Percentiles rank a stretch among this genome's conserved stretches.
Evolutionary conservation across 202 grass and related monocot species (phyloP).

Genomic region (Schoenoplectus triqueter): DNA sequence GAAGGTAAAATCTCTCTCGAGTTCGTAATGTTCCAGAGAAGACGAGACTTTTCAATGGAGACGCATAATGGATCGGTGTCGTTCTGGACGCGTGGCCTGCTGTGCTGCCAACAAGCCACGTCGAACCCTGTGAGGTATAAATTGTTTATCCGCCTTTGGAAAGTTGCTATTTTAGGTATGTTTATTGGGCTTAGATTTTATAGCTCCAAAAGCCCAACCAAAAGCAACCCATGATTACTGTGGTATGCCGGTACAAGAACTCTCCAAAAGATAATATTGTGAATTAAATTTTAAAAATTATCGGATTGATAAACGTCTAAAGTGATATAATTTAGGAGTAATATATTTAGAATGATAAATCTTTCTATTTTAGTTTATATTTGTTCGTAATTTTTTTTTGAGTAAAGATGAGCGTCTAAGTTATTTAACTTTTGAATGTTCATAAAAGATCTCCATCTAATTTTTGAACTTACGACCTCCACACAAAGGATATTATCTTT

Average conservation of each 20-base stretch:
- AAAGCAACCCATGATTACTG: not conserved
- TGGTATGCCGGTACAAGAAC: too few relatives aligned
- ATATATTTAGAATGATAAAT: too few relatives aligned
- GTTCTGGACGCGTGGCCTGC: slow-evolving; percentile 17
- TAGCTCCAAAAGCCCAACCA: not conserved
- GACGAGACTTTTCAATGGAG: not conserved
- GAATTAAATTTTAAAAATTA: not conserved
- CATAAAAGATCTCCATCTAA: too few relatives aligned
- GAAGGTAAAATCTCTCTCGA: too few relatives aligned
- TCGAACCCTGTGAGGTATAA: not conserved
- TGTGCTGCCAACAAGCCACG: not conserved
- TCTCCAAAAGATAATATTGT: not conserved
- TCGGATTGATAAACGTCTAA: not conserved
- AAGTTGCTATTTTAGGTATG: not conserved
- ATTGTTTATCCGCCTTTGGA: not conserved
- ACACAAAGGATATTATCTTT: too few relatives aligned
- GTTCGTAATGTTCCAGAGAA: not conserved
- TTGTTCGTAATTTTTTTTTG: too few relatives aligned
- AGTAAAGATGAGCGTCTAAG: too few relatives aligned
- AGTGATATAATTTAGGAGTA: too few relatives aligned
- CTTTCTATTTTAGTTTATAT: too few relatives aligned
- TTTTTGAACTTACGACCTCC: too few relatives aligned
- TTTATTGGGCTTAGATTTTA: not conserved
- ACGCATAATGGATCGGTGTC: not conserved
- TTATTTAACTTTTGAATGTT: too few relatives aligned